Conservation (phyloP, 2,329 filamentous ascomycete species). For the Fusarium euwallaceae region DNA sequence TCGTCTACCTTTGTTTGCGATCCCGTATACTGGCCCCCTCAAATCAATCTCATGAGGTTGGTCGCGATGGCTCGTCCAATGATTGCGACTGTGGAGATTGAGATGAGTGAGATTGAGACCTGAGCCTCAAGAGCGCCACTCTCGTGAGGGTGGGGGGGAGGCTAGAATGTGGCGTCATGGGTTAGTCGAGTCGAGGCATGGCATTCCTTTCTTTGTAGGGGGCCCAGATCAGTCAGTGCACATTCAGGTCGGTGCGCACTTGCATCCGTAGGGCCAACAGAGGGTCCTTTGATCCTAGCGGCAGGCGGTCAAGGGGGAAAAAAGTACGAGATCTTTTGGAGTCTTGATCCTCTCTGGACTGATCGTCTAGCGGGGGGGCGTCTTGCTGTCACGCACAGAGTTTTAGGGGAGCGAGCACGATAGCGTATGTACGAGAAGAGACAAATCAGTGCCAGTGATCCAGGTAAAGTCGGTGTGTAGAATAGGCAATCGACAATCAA, state of each 20-base stretch:
- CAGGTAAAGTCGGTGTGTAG: slow-evolving; percentile 35
- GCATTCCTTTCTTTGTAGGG: background rate
- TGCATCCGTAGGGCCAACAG: background rate
- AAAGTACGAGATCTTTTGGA: background rate
- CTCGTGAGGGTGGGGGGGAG: slow-evolving; percentile 5
- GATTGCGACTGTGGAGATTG: slow-evolving; percentile 31
- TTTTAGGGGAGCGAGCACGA: background rate
- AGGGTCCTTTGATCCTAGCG: background rate
- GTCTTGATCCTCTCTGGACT: background rate
- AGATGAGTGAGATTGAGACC: slow-evolving; percentile 6
- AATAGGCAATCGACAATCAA: slow-evolving; percentile 24
- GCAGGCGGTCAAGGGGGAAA: background rate
- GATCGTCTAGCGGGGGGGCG: background rate
- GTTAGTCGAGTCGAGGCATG: background rate
- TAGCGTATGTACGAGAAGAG: background rate
- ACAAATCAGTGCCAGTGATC: background rate
- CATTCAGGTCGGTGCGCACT: background rate
- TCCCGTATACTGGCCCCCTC: background rate
- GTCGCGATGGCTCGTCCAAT: slow-evolving; percentile 24
- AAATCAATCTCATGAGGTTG: slow-evolving; percentile 17
- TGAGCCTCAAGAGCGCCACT: slow-evolving; percentile 39
- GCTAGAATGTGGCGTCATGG: slow-evolving; percentile 22
- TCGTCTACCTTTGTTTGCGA: slow-evolving; percentile 6
- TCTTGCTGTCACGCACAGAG: background rate
- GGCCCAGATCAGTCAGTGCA: background rate